Conservation (phyloP, 2,329 filamentous ascomycete genomes). For the Catunica adiposa region DNA sequence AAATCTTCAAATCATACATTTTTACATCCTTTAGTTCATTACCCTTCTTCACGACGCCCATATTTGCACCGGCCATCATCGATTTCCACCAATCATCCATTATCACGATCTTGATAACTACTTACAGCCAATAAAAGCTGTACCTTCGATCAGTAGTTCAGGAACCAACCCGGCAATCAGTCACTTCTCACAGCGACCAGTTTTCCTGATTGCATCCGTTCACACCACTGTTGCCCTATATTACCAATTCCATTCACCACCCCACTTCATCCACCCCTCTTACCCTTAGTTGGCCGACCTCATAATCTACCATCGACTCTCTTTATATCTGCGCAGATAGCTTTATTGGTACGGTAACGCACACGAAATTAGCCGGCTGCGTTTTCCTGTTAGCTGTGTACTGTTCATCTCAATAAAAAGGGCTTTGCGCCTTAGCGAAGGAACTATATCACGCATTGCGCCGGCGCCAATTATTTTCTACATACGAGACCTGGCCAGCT, state of each 20-base stretch:
- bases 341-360: neutral
- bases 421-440: neutral
- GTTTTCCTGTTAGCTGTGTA: neutral
- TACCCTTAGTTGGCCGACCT: neutral
- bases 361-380: neutral
- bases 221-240: no score
- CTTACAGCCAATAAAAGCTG: no score
- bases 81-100: neutral
- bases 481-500: neutral
- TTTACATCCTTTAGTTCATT: neutral
- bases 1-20: no score
- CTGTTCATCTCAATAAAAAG: neutral
- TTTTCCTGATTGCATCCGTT: no score
- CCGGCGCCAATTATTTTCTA: no score
- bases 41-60: neutral
- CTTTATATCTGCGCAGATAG: neutral
- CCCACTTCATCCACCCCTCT: neutral
- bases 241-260: neutral
- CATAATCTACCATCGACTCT: neutral
- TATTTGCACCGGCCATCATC: neutral
- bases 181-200: no score
- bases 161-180: no score
- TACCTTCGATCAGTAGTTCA: no score
- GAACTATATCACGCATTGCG: no score
- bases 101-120: neutral